Evolutionary conservation across 352 stramenopile species (phyloP), one percentile per base, ranked within the genome.

Genomic region (Pythium rhizo-oryzae): DNA sequence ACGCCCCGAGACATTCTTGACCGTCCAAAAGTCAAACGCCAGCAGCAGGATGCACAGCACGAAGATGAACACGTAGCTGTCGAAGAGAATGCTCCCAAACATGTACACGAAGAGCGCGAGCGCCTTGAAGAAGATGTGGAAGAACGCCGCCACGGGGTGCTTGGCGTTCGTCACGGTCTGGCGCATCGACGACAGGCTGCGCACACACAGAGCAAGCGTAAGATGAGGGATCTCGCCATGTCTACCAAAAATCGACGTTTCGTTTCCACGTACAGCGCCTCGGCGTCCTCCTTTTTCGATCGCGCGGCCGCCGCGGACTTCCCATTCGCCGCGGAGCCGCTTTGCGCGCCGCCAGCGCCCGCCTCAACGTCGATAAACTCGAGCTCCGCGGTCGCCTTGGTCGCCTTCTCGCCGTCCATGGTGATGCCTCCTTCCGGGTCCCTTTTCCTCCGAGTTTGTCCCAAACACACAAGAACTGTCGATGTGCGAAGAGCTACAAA

Each of bases 11-110:
- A 97, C 85, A 75, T 97, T 97, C 81, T 99, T 99, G 33, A 99
- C 97, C 0, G 97, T 97, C 97, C 97, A 99, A 77, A 99, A 99
- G 79, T 99, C 97, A 53, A 98, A 98, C 11, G 97, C 94, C 37
- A 99, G 67, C 2, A 99, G 76, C 21, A 99, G 70, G 51, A 99
- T 98, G 76, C 94, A 99, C 19, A 99, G 70, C 24, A 99, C 97
- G 28, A 98, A 99, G 65, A 99, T 89, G 68, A 98, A 98, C 44
- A 99, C 92, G 67, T 98, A 99, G 82, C 95, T 98, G 65, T 82
- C 85, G 62, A 90, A 92, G 72, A 97, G 77, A 44, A 97, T 78
- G 47, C 77, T 78, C 19, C 94, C 94, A 66, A 99, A 98, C 24
- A 99, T 78, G 78, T 99, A 99, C 58, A 99, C 63, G 35, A 95